Percentiles rank a stretch among this genome's conserved stretches.
Evolutionary conservation across 306 rosid species (phyloP).

Genomic region (Cucurbita ficifolia): DNA sequence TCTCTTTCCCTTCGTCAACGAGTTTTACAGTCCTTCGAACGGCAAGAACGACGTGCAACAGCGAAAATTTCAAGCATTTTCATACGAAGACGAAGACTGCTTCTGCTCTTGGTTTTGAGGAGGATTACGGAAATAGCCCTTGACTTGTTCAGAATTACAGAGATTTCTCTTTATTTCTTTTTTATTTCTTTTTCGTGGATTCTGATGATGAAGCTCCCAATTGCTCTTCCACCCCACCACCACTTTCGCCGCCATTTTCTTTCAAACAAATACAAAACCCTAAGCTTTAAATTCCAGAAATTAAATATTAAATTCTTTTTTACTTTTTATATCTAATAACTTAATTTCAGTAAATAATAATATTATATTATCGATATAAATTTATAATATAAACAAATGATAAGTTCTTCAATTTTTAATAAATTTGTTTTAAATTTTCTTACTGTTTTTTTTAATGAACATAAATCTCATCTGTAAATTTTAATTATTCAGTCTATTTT

Average conservation of each 20-base stretch:
- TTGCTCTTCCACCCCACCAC: background rate
- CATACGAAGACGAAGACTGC: constrained; percentile 1
- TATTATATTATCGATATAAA: no score
- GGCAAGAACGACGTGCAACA: background rate
- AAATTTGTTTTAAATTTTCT: no score
- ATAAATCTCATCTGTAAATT: no score
- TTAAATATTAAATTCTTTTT: no score
- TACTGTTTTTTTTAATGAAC: no score
- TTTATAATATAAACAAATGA: no score
- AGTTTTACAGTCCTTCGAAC: background rate
- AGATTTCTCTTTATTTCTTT: background rate
- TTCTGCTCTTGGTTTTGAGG: background rate
- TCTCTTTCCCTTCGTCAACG: background rate
- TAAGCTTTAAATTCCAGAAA: background rate
- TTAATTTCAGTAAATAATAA: no score
- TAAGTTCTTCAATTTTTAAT: no score
- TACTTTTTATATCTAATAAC: no score
- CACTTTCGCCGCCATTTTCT: constrained; percentile 1
- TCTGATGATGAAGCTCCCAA: background rate
- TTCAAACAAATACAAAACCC: background rate
- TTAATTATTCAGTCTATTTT: no score
- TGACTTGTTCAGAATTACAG: constrained; percentile 1
- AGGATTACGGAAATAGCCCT: background rate
- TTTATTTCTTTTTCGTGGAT: background rate
- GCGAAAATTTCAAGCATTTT: background rate